phyloP scores from a whole-genome alignment of 352 stramenopile species.

The Phytophthora pseudosyringae region DNA sequence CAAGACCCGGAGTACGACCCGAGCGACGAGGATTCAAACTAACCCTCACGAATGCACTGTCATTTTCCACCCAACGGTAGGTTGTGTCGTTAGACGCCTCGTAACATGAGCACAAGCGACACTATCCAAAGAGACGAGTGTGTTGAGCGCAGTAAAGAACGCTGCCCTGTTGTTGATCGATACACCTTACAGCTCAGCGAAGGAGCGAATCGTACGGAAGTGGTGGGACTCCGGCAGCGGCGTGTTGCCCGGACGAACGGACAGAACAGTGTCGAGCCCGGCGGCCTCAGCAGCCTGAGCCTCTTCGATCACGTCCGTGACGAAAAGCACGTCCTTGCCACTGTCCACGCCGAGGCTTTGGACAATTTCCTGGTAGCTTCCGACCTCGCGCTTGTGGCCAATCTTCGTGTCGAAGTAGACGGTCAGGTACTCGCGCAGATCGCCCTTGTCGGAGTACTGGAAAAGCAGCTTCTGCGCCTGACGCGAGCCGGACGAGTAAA shows the following conservation, averaged over 20 bases:
- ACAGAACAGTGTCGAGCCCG: conserved; percentile 74
- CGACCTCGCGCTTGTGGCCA: conserved; percentile 77
- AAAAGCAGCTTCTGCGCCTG: conserved; percentile 90
- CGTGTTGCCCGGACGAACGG: conserved; percentile 88
- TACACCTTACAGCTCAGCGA: conserved; percentile 58
- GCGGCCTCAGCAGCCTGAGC: conserved; percentile 76
- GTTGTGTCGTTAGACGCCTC: conserved; percentile 13
- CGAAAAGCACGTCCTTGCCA: conserved; percentile 84
- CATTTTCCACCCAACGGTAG: conserved; percentile 19
- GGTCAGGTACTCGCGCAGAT: conserved; percentile 73
- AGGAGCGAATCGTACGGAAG: conserved; percentile 67
- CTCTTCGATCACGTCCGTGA: conserved; percentile 90
- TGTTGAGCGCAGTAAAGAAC: conserved; percentile 3
- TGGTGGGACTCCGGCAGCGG: conserved; percentile 62
- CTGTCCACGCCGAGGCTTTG: conserved; percentile 82
- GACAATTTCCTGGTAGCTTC: conserved; percentile 85
- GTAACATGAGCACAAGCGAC: conserved; percentile 1
- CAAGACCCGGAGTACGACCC: conserved; percentile 81
- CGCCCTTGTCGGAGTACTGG: conserved; percentile 82
- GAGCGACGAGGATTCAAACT: conserved; percentile 85
- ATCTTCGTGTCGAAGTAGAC: conserved; percentile 90
- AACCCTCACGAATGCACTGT: conserved; percentile 20
- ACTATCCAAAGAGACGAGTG: conserved; percentile 11
- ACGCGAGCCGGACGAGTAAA: conserved; percentile 94
- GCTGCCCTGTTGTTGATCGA: conserved; percentile 1